phyloP scores from a whole-genome alignment of 768 basidiomycete genomes.

The Termitomyces bulborhizus region DNA sequence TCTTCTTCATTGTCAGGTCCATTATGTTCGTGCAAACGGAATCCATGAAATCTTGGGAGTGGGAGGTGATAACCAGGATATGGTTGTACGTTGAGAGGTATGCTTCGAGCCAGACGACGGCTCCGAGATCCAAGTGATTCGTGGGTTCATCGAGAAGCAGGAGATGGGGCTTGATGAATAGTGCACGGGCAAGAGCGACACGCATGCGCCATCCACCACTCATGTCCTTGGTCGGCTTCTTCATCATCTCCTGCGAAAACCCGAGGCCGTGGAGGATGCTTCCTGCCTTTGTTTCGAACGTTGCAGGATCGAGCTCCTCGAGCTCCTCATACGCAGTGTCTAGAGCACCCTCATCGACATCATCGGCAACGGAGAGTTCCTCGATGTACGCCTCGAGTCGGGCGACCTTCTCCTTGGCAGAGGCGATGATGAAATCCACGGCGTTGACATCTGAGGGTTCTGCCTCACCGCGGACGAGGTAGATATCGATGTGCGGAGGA shows the following conservation, averaged over 20 bases:
- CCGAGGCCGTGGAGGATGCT: conserved; percentile 98
- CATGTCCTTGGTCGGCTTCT: conserved; percentile 97
- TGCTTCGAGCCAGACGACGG: conserved; percentile 98
- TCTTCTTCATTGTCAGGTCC: conserved; percentile 91
- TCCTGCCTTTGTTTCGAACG: conserved; percentile 94
- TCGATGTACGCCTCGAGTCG: conserved; percentile 91
- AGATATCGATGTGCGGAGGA: conserved; percentile 94
- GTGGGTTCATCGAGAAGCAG: conserved; percentile 91
- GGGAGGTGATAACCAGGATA: conserved; percentile 94
- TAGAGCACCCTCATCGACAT: conserved; percentile 82
- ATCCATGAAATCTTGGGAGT: conserved; percentile 99
- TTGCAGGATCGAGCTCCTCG: conserved; percentile 92
- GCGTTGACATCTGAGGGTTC: conserved; percentile 95
- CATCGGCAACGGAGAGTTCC: conserved; percentile 84
- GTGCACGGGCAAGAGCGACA: conserved; percentile 90
- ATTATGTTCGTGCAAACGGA: conserved; percentile 96
- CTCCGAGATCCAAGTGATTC: conserved; percentile 93
- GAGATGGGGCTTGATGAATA: conserved; percentile 95
- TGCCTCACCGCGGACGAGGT: conserved; percentile 93
- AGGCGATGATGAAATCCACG: conserved; percentile 93
- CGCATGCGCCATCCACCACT: conserved; percentile 99
- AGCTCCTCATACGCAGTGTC: conserved; percentile 92
- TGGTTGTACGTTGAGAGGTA: conserved; percentile 98
- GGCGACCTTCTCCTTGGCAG: conserved; percentile 90
- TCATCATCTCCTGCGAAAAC: conserved; percentile 89